A percentile compares a stretch with the other conserved stretches of the same genome.
These are phyloP conservation scores for Colletotrichum sp. DNA, from an alignment of 2,329 filamentous ascomycete genomes.

Conservation along the genomic window DNA sequence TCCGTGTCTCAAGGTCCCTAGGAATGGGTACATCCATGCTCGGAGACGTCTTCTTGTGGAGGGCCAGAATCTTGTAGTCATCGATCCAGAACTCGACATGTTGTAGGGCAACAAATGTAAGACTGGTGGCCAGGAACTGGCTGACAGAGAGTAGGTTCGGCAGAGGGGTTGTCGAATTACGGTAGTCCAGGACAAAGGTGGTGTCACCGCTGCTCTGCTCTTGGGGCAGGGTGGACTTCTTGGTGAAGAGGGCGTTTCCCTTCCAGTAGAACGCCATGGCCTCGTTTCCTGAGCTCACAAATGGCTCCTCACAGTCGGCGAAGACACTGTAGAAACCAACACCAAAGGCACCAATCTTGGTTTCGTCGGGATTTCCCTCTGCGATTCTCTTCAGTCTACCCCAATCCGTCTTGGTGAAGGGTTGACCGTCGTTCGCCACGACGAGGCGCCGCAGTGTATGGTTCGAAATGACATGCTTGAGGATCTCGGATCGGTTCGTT, in stretches of 20 bases:
- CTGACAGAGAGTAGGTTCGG: conserved; percentile 85
- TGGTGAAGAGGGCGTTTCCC: conserved; percentile 94
- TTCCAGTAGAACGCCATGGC: conserved; percentile 99
- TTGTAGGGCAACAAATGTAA: conserved; percentile 93
- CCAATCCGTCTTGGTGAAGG: conserved; percentile 93
- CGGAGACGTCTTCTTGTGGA: conserved; percentile 87
- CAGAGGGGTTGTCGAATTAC: conserved; percentile 84
- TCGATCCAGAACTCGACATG: conserved; percentile 91
- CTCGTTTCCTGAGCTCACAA: conserved; percentile 89
- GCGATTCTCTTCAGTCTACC: conserved; percentile 91
- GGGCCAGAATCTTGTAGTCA: conserved; percentile 77
- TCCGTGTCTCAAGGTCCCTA: conserved; percentile 78
- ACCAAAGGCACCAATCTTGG: conserved; percentile 97
- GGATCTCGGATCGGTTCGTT: conserved; percentile 69
- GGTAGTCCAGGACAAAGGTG: conserved; percentile 93
- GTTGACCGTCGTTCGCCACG: conserved; percentile 89
- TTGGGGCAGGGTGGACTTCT: conserved; percentile 76
- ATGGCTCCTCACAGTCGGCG: conserved; percentile 96
- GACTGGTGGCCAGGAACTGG: conserved; percentile 91
- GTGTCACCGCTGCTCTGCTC: conserved; percentile 74
- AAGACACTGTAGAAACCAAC: conserved; percentile 99
- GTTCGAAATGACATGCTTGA: conserved; percentile 84
- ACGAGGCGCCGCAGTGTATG: conserved; percentile 88
- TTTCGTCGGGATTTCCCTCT: conserved; percentile 98
- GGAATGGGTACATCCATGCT: conserved; percentile 76